Base-by-base conservation (phyloP, 495 filamentous ascomycete genomes). In the Penicillium pancosmium region DNA sequence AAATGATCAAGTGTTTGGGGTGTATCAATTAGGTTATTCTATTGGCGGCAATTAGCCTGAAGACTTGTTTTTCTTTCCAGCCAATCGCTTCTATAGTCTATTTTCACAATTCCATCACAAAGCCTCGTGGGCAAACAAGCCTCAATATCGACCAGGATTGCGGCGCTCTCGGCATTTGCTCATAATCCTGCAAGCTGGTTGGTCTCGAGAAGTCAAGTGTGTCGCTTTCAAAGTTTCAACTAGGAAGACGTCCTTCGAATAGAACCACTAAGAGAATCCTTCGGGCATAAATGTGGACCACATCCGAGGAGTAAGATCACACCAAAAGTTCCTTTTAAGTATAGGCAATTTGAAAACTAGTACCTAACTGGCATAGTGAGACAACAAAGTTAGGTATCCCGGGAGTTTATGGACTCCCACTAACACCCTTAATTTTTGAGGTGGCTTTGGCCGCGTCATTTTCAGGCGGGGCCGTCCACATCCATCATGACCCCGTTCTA, bases 401-500 rank as follows among this genome's bases (percentile, higher is more conserved):
- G 36, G 15, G 36, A 13, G 11, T 1, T 38, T 13, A 38, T 38
- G 36, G 36, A 13, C 36, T 38, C 11, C 34, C 11, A 38, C 36
- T 5, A n/a, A 38, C 36, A 13, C 36, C 36, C 15, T 38, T 33
- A 56, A 56, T 50, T 50, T 34, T 56, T 27, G 46, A 15, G 33
- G 33, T 44, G 46, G 18, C 43, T 25, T 31, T 19, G 54, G 54
- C 54, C 54, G 44, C 54, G 54, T 46, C 41, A 46, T 19, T 46
- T 10, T 10, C 8, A 19, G n/a, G 41, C 41, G 41, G 41, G 41
- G 41, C 27, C 18, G 41, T n/a, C 12, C 15, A 38, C 36, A 1
- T 10, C 41, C n/a, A 12, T 23, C 1, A 18, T 7, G 6, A 21
- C 41, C 4, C 16, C 16, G 8, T 16, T 46, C 41, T 46, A 21